phyloP scores from a whole-genome alignment of 306 rosid species.

The Pyrus communis region DNA sequence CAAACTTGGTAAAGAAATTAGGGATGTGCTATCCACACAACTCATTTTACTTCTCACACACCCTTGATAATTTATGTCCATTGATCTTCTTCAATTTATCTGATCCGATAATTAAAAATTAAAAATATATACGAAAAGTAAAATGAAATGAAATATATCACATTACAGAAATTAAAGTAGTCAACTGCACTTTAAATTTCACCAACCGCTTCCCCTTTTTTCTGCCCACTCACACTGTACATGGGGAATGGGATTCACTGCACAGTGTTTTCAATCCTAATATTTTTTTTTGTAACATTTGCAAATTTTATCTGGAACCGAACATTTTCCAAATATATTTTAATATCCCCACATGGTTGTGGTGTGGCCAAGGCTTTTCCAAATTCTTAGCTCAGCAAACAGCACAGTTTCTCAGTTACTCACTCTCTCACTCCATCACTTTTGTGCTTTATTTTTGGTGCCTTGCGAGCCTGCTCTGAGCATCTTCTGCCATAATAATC shows the following conservation, averaged over 20 bases:
- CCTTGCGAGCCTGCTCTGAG: slow-evolving; percentile 12
- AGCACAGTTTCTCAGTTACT: slow-evolving; percentile 20
- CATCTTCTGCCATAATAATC: neutral
- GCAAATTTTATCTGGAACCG: neutral
- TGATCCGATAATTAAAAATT: too few species aligned
- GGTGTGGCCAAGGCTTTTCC: slow-evolving; percentile 6
- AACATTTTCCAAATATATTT: neutral
- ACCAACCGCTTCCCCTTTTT: neutral
- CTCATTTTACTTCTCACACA: too few species aligned
- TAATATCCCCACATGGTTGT: neutral
- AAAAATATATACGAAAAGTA: too few species aligned
- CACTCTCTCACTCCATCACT: slow-evolving; percentile 2
- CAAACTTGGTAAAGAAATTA: neutral
- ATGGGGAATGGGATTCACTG: neutral
- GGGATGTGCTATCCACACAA: too few species aligned
- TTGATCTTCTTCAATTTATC: too few species aligned
- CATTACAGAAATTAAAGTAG: neutral
- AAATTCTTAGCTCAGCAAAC: slow-evolving; percentile 18
- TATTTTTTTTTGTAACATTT: neutral
- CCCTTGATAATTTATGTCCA: too few species aligned
- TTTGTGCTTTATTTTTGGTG: slow-evolving; percentile 31
- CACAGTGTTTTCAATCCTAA: neutral
- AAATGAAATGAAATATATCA: too few species aligned
- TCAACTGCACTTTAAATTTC: neutral
- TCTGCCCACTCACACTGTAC: too few species aligned